Evolutionary conservation across 768 basidiomycete species (phyloP).

Genomic region (Hemileccinum rubropunctum): DNA sequence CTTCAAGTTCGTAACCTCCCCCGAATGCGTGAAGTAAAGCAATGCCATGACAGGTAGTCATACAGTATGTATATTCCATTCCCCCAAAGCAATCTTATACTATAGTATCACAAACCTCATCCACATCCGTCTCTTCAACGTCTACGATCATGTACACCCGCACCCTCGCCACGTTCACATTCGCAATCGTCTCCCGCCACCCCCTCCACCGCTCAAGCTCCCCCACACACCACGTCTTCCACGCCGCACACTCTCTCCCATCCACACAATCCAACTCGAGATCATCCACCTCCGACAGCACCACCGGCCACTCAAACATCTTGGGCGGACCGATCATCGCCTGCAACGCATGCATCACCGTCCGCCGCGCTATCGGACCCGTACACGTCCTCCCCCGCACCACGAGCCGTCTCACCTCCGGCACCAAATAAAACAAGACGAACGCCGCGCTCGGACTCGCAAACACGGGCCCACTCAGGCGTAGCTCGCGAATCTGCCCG

Average conservation of each 20-base stretch:
- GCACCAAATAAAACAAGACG: slow-evolving; percentile 15
- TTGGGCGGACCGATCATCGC: slow-evolving; percentile 10
- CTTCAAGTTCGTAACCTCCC: too few species aligned
- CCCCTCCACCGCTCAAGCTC: slow-evolving; percentile 15
- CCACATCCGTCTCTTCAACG: neutral
- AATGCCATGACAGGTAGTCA: too few species aligned
- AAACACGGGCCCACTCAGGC: slow-evolving; percentile 12
- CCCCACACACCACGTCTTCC: slow-evolving; percentile 6
- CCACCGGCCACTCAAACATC: slow-evolving; percentile 4
- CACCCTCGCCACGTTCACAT: neutral
- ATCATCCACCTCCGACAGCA: slow-evolving; percentile 12
- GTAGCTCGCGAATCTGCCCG: slow-evolving; percentile 9
- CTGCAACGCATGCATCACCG: slow-evolving; percentile 12
- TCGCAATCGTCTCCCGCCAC: neutral
- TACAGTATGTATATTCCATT: too few species aligned
- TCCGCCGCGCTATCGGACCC: slow-evolving; percentile 8
- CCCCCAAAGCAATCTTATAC: too few species aligned
- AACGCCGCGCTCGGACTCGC: slow-evolving; percentile 11
- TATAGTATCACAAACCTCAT: neutral
- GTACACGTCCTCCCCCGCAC: slow-evolving; percentile 14
- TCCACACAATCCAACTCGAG: slow-evolving; percentile 15
- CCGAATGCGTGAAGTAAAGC: too few species aligned
- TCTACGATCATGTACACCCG: neutral
- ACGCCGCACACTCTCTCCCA: neutral
- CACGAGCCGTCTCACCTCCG: slow-evolving; percentile 4